Percentiles rank a stretch among this genome's conserved stretches.
phyloP scores from a whole-genome alignment of 2,329 filamentous ascomycete species.

The Didymella segeticola region DNA sequence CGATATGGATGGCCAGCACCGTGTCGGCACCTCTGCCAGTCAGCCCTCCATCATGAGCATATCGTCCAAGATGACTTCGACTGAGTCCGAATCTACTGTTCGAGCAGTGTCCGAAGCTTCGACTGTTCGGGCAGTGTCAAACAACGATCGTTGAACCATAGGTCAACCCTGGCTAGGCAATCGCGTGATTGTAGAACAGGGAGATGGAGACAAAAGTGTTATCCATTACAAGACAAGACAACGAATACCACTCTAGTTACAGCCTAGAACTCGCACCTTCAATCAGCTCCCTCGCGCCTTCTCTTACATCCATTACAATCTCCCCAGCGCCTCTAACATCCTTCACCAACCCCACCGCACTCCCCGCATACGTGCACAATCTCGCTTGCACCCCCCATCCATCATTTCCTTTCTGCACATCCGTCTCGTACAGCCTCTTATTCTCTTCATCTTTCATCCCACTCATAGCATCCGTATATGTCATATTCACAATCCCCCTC shows the following conservation, averaged over 20 bases:
- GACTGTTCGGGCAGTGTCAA: conserved; percentile 34
- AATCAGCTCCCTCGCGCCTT: conserved; percentile 46
- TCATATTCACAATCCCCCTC: conserved; percentile 64
- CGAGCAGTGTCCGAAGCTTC: conserved; percentile 27
- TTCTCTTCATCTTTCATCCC: conserved; percentile 55
- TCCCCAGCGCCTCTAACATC: conserved; percentile 58
- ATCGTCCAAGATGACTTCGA: conserved; percentile 27
- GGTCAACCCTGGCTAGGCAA: too few relatives aligned
- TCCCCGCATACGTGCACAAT: conserved; percentile 69
- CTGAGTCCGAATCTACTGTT: conserved; percentile 22
- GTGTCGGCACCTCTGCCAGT: conserved; percentile 21
- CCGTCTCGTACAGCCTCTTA: conserved; percentile 55
- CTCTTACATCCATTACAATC: conserved; percentile 59
- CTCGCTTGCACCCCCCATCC: conserved; percentile 60
- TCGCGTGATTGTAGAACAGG: too few relatives aligned
- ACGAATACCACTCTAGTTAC: too few relatives aligned
- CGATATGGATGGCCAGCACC: conserved; percentile 17
- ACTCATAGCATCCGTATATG: conserved; percentile 51
- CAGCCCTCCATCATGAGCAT: conserved; percentile 32
- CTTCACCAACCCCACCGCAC: conserved; percentile 65
- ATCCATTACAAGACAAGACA: too few relatives aligned
- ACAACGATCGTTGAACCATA: conserved; percentile 26
- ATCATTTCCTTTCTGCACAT: conserved; percentile 58
- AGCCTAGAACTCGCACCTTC: not conserved
- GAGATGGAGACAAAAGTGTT: too few relatives aligned